Evolutionary conservation across 1,284 basidiomycete genomes (phyloP).

Genomic region (Rhizopogon parksii): DNA sequence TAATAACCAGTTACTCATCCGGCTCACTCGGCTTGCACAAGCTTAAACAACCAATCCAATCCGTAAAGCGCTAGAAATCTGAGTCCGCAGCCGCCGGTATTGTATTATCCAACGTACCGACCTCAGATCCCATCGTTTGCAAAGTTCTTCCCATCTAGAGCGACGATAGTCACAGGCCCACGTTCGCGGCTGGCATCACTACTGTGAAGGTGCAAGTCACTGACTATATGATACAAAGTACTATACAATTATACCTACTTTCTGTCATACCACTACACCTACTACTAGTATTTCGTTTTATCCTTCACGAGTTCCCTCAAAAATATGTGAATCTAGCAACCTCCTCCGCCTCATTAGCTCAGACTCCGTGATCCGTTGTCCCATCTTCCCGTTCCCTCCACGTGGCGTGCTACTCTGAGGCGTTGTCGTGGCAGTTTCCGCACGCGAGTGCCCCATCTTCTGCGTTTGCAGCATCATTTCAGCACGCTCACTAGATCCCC

Average conservation of each 20-base stretch:
- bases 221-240: too few species aligned
- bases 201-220: too few species aligned
- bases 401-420: conserved; percentile 28
- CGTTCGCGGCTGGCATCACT: too few species aligned
- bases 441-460: conserved; percentile 3
- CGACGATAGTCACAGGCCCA: too few species aligned
- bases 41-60: too few species aligned
- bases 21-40: too few species aligned
- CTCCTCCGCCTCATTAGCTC: conserved; percentile 76
- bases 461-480: conserved; percentile 14
- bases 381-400: conserved; percentile 38
- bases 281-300: neutral
- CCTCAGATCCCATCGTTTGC: neutral
- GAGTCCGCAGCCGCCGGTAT: neutral
- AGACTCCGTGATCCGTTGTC: conserved; percentile 66
- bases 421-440: conserved; percentile 1
- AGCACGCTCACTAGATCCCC: conserved; percentile 15
- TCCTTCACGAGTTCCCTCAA: conserved; percentile 20
- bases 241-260: too few species aligned
- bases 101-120: neutral
- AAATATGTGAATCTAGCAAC: conserved; percentile 57
- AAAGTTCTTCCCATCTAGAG: neutral
- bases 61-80: neutral
- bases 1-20: too few species aligned
- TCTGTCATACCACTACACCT: too few species aligned